Conservation (phyloP, 257 asterid genomes). For the Ehretia macrophylla region DNA sequence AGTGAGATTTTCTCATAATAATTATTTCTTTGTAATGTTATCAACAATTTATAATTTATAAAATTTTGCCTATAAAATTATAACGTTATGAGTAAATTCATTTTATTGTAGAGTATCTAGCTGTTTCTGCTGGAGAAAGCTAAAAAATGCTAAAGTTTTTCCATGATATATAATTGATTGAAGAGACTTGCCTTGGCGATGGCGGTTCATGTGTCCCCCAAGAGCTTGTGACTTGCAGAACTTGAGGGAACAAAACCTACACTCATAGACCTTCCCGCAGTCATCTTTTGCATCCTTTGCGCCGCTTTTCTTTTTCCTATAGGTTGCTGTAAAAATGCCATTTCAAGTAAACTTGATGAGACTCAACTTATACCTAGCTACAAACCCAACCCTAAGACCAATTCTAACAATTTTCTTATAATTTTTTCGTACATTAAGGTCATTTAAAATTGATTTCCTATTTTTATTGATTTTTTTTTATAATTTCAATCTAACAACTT, state of each 20-base stretch:
- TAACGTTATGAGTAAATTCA: too few relatives aligned
- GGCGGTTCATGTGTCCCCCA: conserved; percentile 99
- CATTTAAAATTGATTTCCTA: too few relatives aligned
- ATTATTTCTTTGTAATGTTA: too few relatives aligned
- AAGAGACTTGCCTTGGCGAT: conserved; percentile 72
- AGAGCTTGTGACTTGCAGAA: conserved; percentile 99
- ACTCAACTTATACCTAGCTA: conserved; percentile 23
- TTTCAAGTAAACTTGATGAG: conserved; percentile 52
- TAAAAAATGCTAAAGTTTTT: too few relatives aligned
- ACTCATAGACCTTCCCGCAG: conserved; percentile 73
- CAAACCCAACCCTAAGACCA: conserved; percentile 12
- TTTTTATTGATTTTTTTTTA: too few relatives aligned
- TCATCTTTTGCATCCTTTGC: conserved; percentile 51
- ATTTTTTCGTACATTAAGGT: too few relatives aligned
- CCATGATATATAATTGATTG: conserved; percentile 4
- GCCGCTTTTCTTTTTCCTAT: conserved; percentile 90
- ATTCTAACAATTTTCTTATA: too few relatives aligned
- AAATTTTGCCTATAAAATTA: too few relatives aligned
- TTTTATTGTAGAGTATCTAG: too few relatives aligned
- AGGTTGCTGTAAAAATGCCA: conserved; percentile 32
- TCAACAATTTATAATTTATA: too few relatives aligned
- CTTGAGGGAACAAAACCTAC: conserved; percentile 99
- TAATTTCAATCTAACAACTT: not conserved
- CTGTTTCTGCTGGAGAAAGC: too few relatives aligned
- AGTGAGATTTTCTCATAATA: too few relatives aligned